Base-by-base conservation (phyloP, 208 protist species). In the Wallacemonas sp. region DNA sequence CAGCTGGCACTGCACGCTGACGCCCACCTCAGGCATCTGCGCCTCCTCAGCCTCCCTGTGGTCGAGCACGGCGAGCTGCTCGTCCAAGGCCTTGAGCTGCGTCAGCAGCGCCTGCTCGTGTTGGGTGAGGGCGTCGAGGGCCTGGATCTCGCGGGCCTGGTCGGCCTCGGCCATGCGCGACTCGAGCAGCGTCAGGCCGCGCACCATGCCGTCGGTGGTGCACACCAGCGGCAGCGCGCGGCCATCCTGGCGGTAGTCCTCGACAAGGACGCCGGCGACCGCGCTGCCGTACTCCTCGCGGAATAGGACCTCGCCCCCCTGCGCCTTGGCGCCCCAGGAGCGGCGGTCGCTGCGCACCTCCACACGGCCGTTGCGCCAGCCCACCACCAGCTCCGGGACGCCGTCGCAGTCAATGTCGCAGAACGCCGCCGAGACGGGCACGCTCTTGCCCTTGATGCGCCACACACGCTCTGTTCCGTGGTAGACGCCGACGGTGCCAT, bases 401-500 rank as follows among this genome's bases (percentile, higher is more conserved):
- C 95, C 96, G 57, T 98, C 96, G 62, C 81, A 81, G 73, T 98
- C 93, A 26, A 98, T 72, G 70, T 98, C 97, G 66, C 89, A 97
- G 66, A 89, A 92, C 26, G 74, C 82, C 26, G 97, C 86, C 2
- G 87, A 81, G 4, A 90, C 82, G 2, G 96, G 92, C 28, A 70
- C 66, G 23, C 85, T 72, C 44, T 91, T 92, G 20, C 81, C 89
- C 59, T 97, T 98, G 23, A 88, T 75, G 33, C 92, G 84, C 94
- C 94, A 98, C 26, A 94, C 32, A 18, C 93, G 84, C 68, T 88
- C 89, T 3, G 49, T 68, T 3, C 71, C 41, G 48, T 93, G 66
- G 77, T 98, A 98, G 10, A 98, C 75, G 49, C 97, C 97, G 14
- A 98, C 78, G 0, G 91, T 98, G 52, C 95, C 95, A 71, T 98